These are phyloP conservation scores for Clitoria ternatea DNA, from an alignment of 306 rosid genomes.

Conservation along the genomic window DNA sequence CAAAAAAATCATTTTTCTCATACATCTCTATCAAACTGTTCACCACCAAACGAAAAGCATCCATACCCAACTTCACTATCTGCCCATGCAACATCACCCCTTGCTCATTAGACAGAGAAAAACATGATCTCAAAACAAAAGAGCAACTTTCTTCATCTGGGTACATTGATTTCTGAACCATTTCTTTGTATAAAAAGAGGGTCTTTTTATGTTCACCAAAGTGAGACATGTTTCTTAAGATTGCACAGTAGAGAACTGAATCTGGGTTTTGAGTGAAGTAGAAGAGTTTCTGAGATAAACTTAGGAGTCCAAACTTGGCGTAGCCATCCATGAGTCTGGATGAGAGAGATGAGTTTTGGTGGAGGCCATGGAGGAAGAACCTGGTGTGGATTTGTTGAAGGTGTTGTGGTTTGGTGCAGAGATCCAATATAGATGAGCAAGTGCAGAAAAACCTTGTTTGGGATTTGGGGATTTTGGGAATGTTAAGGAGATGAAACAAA, in stretches of 20 bases:
- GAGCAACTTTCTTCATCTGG: conserved; percentile 50
- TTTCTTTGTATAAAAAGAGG: conserved; percentile 42
- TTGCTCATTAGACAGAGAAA: conserved; percentile 23
- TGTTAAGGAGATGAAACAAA: conserved; percentile 4
- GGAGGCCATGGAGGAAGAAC: conserved; percentile 65
- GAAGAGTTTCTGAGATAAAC: conserved; percentile 43
- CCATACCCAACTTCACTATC: conserved; percentile 59
- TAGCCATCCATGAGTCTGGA: conserved; percentile 55
- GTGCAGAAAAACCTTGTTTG: conserved; percentile 43
- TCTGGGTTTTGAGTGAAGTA: conserved; percentile 35
- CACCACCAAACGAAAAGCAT: conserved; percentile 38
- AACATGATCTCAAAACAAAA: conserved; percentile 48
- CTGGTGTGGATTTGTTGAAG: conserved; percentile 65
- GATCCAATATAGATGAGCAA: conserved; percentile 43
- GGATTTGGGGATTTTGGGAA: conserved; percentile 26
- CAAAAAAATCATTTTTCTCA: conserved; percentile 18
- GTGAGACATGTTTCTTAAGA: conserved; percentile 36
- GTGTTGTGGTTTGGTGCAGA: conserved; percentile 54
- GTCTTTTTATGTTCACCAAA: conserved; percentile 41
- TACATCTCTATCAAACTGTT: conserved; percentile 40
- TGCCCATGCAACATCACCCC: conserved; percentile 52
- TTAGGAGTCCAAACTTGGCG: conserved; percentile 48
- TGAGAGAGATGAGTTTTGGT: conserved; percentile 58
- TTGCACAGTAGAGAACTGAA: conserved; percentile 36
- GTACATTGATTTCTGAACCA: conserved; percentile 42